Evolutionary conservation across 371 early-diverging fungal genomes (phyloP), one percentile per base, ranked within the genome.

Genomic region (Syncephalastrum sp.): DNA sequence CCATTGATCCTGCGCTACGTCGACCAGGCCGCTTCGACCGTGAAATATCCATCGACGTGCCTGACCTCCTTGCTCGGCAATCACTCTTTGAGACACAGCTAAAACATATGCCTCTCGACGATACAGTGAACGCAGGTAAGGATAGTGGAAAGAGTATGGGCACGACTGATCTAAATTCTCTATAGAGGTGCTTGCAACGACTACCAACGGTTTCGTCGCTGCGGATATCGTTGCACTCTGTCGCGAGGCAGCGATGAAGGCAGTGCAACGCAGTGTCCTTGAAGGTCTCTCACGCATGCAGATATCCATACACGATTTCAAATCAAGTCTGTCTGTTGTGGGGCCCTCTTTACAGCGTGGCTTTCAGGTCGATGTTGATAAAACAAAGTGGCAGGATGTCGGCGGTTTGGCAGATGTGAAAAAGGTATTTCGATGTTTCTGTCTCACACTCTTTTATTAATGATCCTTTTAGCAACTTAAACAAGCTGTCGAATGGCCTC

Each of bases 11-110:
- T 3, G 99, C 99, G 4, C 74, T 99, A 27, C 70, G 99, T 33
- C 77, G 99, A 50, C 99, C 98, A 19, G 99, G 99, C 38, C 76
- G 96, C 64, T 95, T 99, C 58, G 99, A 99, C 71, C 88, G 97
- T 8, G 97, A 98, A 72, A 81, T 99, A 21, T 70, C 79, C 1
- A 85, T 99, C 41, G 93, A 91, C 43, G 83, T 88, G 7, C 98
- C 98, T 0, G 70, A 81, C 48, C 83, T 77, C 45, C 52, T 54
- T 6, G 81, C 83, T 13, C 81, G 98, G 33, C 58, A 64, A 14
- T 56, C 74, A 21, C 87, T 96, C 6, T 68, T 98, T 46, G 24
- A 66, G 5, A 63, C 76, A 3, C 72, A 89, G 54, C 71, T 85
- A 25, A 56, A 60, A 7, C 68, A 63, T 10, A 81, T 92, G 83